Conservation (phyloP, 768 basidiomycete genomes). For the Boletus sp. region DNA sequence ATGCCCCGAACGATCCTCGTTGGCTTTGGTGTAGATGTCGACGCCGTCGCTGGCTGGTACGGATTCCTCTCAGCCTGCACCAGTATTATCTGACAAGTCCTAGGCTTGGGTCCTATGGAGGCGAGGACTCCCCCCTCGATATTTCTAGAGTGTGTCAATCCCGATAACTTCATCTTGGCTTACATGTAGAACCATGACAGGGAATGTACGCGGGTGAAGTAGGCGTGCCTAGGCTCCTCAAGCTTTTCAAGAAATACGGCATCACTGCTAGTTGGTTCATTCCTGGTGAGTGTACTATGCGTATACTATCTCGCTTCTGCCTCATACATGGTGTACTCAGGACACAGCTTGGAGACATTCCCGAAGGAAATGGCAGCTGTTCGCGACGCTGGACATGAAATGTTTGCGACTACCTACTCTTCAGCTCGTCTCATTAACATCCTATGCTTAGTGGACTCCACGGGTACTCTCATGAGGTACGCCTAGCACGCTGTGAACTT, state of each 20-base stretch:
- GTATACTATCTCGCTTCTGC: not conserved
- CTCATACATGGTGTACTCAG: conserved; percentile 27
- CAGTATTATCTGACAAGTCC: not conserved
- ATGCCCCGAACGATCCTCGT: conserved; percentile 60
- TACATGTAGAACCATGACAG: conserved; percentile 17
- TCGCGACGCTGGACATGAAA: conserved; percentile 71
- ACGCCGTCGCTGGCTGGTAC: conserved; percentile 75
- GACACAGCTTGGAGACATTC: conserved; percentile 75
- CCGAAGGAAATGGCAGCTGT: conserved; percentile 67
- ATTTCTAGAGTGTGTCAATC: conserved; percentile 51
- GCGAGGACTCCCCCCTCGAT: conserved; percentile 68
- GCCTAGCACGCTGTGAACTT: not conserved
- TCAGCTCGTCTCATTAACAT: not conserved
- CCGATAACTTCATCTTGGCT: too few species aligned
- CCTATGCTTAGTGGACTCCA: conserved; percentile 50
- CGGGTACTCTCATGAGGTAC: conserved; percentile 69
- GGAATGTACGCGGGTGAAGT: conserved; percentile 79
- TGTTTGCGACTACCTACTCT: conserved; percentile 35
- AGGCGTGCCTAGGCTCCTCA: conserved; percentile 63
- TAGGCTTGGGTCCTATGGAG: conserved; percentile 74
- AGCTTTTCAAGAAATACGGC: conserved; percentile 69
- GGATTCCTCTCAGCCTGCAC: not conserved
- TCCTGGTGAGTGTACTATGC: conserved; percentile 42
- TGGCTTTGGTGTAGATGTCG: conserved; percentile 71
- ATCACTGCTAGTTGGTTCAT: conserved; percentile 76